Evolutionary conservation across 495 filamentous ascomycete species (phyloP).

Genomic region (Glonium stellatum): DNA sequence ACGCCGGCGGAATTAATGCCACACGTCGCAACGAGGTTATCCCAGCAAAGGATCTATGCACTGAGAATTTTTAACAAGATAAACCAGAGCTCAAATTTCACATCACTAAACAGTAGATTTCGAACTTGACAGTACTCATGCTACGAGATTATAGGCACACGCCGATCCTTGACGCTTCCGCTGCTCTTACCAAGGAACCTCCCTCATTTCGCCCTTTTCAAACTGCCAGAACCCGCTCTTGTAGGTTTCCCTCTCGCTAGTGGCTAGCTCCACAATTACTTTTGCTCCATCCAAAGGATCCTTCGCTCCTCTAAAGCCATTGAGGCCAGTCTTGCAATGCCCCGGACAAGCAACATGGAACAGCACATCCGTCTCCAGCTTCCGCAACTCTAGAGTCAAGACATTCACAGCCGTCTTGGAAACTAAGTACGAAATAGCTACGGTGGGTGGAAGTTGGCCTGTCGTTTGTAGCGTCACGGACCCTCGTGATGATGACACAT

Average conservation of each 20-base stretch:
- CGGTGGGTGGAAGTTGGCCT: slow-evolving; percentile 6
- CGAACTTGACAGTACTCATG: too few species aligned
- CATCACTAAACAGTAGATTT: too few species aligned
- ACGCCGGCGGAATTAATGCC: too few species aligned
- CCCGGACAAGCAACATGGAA: slow-evolving; percentile 10
- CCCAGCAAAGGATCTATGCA: too few species aligned
- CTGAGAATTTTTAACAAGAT: too few species aligned
- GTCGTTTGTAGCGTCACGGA: slow-evolving; percentile 7
- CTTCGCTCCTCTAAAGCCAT: slow-evolving; percentile 13
- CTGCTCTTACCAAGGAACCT: slow-evolving; percentile 12
- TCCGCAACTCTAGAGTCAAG: slow-evolving; percentile 10
- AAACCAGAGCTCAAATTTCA: too few species aligned
- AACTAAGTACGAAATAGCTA: slow-evolving; percentile 7
- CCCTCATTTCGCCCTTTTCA: slow-evolving; percentile 5
- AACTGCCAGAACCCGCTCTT: slow-evolving; percentile 12
- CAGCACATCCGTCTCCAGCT: slow-evolving; percentile 9
- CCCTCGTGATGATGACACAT: slow-evolving; percentile 6
- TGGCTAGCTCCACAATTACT: slow-evolving; percentile 7
- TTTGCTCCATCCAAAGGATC: slow-evolving; percentile 16
- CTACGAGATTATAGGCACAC: too few species aligned
- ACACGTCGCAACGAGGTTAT: too few species aligned
- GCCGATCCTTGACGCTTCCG: too few species aligned
- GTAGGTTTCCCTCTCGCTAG: slow-evolving; percentile 1
- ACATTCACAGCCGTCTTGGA: slow-evolving; percentile 12
- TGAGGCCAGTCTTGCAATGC: slow-evolving; percentile 16